phyloP scores from a whole-genome alignment of 805 yeast species.

The Wickerhamiella brachini region DNA sequence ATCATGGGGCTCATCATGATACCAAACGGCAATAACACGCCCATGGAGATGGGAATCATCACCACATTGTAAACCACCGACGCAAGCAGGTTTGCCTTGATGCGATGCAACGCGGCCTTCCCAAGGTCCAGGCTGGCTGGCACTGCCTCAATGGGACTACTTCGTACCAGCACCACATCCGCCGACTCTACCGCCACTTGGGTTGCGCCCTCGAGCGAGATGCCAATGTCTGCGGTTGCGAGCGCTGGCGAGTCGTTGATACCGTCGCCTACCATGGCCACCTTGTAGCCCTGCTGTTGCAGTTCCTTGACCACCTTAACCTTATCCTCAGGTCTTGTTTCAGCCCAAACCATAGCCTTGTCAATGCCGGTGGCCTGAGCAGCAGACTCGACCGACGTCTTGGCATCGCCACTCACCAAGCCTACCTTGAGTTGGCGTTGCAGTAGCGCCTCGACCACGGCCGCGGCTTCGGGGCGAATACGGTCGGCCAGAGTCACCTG shows the following conservation, averaged over 20 bases:
- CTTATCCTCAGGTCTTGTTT: conserved; percentile 65
- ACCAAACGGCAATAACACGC: conserved; percentile 65
- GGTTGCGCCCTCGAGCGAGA: conserved; percentile 85
- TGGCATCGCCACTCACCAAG: conserved; percentile 82
- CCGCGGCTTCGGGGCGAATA: conserved; percentile 49
- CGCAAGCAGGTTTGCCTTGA: conserved; percentile 72
- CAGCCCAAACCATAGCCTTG: conserved; percentile 50
- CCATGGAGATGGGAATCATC: conserved; percentile 96
- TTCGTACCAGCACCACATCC: conserved; percentile 55
- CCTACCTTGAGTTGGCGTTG: conserved; percentile 48
- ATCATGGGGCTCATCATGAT: conserved; percentile 66
- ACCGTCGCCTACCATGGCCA: conserved; percentile 95
- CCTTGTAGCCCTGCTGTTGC: conserved; percentile 36
- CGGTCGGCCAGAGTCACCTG: conserved; percentile 53
- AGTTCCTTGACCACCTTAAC: conserved; percentile 40
- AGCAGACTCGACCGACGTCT: conserved; percentile 44
- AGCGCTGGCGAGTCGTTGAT: conserved; percentile 96
- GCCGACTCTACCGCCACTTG: conserved; percentile 98
- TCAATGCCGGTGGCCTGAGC: conserved; percentile 60
- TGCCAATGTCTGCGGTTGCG: conserved; percentile 75
- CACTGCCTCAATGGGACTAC: conserved; percentile 25
- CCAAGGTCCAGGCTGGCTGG: conserved; percentile 54
- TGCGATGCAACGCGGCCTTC: conserved; percentile 52
- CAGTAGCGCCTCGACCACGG: conserved; percentile 43
- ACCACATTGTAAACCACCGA: conserved; percentile 71